These are phyloP conservation scores for Stachybotrys chlorohalonatus DNA, from an alignment of 2,329 filamentous ascomycete genomes.

Conservation along the genomic window DNA sequence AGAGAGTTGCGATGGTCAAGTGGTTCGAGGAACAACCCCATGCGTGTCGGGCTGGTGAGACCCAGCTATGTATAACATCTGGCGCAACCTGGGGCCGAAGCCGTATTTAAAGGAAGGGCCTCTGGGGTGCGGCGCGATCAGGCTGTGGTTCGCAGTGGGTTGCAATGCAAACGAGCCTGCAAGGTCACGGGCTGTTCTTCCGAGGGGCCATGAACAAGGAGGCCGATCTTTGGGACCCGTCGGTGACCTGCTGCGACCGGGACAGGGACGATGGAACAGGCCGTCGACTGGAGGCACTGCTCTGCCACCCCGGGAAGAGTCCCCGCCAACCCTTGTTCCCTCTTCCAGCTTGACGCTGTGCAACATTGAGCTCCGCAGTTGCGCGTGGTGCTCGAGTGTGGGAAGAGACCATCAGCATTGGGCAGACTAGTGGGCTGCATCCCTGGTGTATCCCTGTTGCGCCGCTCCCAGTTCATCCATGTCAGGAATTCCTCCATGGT, in stretches of 20 bases:
- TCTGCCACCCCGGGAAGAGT: not conserved
- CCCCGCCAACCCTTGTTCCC: not conserved
- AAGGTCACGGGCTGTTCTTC: not conserved
- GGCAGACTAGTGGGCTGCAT: too few species aligned
- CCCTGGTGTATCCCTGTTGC: not conserved
- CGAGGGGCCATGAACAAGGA: not conserved
- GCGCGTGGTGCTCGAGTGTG: not conserved
- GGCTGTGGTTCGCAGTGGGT: not conserved
- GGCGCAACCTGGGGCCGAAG: not conserved
- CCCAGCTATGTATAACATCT: not conserved
- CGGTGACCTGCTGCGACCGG: not conserved
- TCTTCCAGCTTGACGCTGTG: not conserved
- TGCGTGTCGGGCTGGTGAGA: not conserved
- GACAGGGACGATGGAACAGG: too few species aligned
- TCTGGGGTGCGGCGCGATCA: not conserved
- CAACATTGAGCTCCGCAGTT: not conserved
- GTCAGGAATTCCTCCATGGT: not conserved
- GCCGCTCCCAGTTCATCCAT: not conserved
- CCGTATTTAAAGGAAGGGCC: not conserved
- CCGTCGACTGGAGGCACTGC: not conserved
- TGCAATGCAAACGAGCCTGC: not conserved
- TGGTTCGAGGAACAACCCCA: not conserved
- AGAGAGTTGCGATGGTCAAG: not conserved
- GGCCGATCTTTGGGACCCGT: not conserved
- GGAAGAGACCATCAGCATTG: too few species aligned